Conservation (phyloP, 257 asterid species). For the Solanum megistacrolobum region DNA sequence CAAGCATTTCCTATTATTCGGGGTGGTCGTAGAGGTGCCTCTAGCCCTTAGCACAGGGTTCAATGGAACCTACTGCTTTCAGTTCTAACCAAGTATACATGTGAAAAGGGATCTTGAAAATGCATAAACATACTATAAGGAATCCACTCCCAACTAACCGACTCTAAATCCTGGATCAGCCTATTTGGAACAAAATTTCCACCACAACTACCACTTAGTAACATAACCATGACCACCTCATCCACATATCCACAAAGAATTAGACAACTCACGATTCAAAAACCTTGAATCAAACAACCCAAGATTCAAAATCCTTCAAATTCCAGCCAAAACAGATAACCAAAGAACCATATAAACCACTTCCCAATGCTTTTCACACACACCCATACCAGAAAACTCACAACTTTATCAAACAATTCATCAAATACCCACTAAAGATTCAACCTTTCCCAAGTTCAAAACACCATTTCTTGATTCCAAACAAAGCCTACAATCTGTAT, state of each 20-base stretch:
- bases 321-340: background rate
- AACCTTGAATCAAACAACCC: background rate
- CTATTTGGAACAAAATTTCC: background rate
- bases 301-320: background rate
- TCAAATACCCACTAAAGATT: constrained; percentile 1
- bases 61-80: background rate
- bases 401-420: background rate
- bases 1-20: constrained; percentile 14
- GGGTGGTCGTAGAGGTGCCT: background rate
- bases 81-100: background rate
- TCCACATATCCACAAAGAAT: background rate
- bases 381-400: background rate
- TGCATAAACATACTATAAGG: background rate
- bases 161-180: background rate
- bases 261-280: background rate
- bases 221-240: constrained; percentile 6
- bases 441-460: background rate
- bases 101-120: background rate
- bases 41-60: background rate
- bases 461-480: background rate
- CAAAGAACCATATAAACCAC: background rate
- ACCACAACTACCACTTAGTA: constrained; percentile 6
- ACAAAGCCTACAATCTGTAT: background rate
- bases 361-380: background rate
- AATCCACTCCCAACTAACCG: background rate